Percentiles rank a stretch among this genome's conserved stretches.
Conservation (phyloP, 352 stramenopile genomes). For the Pythium utonaiense region DNA sequence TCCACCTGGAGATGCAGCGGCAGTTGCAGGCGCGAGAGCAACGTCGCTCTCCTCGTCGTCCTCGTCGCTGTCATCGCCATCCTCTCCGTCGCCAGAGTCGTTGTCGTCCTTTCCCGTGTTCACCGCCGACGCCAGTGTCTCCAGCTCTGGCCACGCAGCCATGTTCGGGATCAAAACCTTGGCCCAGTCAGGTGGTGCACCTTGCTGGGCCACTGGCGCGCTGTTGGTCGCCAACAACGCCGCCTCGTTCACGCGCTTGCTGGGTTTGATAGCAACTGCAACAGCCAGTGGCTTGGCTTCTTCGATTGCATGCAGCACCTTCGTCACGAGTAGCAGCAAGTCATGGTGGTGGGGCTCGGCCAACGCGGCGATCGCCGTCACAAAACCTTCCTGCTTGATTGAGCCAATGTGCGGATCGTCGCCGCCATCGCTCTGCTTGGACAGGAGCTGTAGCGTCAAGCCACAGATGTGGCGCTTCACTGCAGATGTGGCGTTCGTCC, state of each 20-base stretch:
- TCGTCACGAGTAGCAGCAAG: conserved; percentile 34
- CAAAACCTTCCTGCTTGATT: conserved; percentile 69
- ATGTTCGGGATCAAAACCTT: conserved; percentile 53
- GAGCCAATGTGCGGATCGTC: conserved; percentile 43
- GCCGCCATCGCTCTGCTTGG: conserved; percentile 31
- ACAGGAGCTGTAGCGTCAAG: conserved; percentile 55
- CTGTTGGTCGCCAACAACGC: conserved; percentile 21
- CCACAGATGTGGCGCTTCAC: conserved; percentile 68
- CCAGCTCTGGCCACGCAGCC: conserved; percentile 45
- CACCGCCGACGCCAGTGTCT: conserved; percentile 17
- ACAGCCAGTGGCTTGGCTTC: conserved; percentile 19
- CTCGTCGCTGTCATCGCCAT: conserved; percentile 41
- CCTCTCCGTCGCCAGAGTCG: conserved; percentile 28
- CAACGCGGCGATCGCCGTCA: conserved; percentile 53
- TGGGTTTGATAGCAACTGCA: background rate
- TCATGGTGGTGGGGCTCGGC: conserved; percentile 62
- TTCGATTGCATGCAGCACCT: conserved; percentile 17
- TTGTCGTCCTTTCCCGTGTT: conserved; percentile 20
- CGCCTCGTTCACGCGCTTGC: conserved; percentile 19
- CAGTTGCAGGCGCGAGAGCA: background rate
- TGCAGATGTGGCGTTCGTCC: conserved; percentile 31
- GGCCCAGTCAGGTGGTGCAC: conserved; percentile 50
- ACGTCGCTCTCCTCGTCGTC: conserved; percentile 2
- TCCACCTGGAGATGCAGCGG: background rate
- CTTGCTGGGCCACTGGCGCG: conserved; percentile 40